phyloP scores from a whole-genome alignment of 768 basidiomycete species.

The Daedalea quercina region DNA sequence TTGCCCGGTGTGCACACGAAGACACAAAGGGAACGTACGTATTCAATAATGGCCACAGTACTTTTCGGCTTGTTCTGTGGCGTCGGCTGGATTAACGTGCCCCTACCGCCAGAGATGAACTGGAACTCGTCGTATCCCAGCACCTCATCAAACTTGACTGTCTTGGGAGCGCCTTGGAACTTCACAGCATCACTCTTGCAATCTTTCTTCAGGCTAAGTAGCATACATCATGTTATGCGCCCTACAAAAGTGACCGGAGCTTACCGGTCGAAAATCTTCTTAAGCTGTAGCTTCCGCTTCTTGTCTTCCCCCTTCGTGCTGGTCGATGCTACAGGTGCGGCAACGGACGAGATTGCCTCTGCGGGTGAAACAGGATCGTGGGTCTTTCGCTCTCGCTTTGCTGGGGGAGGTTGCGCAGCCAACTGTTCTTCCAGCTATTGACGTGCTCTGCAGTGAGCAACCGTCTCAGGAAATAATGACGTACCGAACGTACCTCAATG shows the following conservation, averaged over 20 bases:
- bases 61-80: slow-evolving; percentile 34
- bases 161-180: slow-evolving; percentile 33
- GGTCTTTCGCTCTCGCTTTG: no score
- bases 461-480: no score
- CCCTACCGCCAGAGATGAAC: slow-evolving; percentile 28
- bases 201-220: slow-evolving; percentile 32
- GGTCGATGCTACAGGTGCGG: no score
- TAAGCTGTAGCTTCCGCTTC: slow-evolving; percentile 31
- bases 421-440: no score
- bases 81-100: slow-evolving; percentile 32
- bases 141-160: slow-evolving; percentile 35
- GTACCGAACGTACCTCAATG: no score
- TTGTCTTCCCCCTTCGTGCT: slow-evolving; percentile 30
- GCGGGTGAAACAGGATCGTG: no score
- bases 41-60: slow-evolving; percentile 34
- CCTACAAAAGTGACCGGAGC: background rate
- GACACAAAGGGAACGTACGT: slow-evolving; percentile 19
- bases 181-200: slow-evolving; percentile 32
- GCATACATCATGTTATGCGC: background rate
- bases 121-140: slow-evolving; percentile 30
- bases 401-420: no score
- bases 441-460: no score
- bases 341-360: no score
- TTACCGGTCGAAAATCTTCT: slow-evolving; percentile 34
- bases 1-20: background rate